Evolutionary conservation across 2,329 filamentous ascomycete genomes (phyloP).

Genomic region (Aspergillus pseudotamarii): DNA sequence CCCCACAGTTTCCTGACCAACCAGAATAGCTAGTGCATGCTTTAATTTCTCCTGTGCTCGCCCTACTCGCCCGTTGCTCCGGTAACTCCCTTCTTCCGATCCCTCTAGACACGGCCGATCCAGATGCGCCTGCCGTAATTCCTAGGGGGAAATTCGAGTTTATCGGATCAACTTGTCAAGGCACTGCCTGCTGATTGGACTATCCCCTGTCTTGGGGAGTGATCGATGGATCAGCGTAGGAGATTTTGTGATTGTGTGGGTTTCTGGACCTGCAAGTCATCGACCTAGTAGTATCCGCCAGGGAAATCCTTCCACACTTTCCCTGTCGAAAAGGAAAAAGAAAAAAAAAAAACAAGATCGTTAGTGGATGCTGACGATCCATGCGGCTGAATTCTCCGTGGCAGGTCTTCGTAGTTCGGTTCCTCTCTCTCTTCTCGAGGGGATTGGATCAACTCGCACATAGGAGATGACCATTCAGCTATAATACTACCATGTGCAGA

Average conservation of each 20-base stretch:
- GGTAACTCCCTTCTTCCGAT: slow-evolving; percentile 26
- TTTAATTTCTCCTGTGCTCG: slow-evolving; percentile 3
- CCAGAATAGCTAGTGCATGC: background rate
- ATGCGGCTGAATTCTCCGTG: slow-evolving; percentile 1
- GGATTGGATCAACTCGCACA: background rate
- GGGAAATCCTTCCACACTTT: slow-evolving; percentile 3
- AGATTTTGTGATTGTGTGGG: background rate
- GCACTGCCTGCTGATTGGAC: slow-evolving; percentile 16
- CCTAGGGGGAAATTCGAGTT: slow-evolving; percentile 9
- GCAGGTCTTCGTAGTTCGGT: background rate
- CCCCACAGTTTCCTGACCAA: slow-evolving; percentile 1
- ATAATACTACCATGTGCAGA: background rate
- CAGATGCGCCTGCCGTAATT: slow-evolving; percentile 6
- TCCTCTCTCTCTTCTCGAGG: background rate
- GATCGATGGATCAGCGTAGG: background rate
- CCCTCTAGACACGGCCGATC: slow-evolving; percentile 7
- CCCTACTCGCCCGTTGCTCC: slow-evolving; percentile 17
- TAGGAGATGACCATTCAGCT: background rate
- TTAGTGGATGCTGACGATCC: background rate
- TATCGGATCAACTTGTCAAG: slow-evolving; percentile 8
- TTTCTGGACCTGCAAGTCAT: slow-evolving; percentile 9
- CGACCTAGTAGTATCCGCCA: background rate
- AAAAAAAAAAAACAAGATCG: background rate
- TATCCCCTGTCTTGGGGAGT: background rate
- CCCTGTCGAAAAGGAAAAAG: background rate